Conservation (phyloP, 805 yeast species). For the Yamadazyma phyllophila region DNA sequence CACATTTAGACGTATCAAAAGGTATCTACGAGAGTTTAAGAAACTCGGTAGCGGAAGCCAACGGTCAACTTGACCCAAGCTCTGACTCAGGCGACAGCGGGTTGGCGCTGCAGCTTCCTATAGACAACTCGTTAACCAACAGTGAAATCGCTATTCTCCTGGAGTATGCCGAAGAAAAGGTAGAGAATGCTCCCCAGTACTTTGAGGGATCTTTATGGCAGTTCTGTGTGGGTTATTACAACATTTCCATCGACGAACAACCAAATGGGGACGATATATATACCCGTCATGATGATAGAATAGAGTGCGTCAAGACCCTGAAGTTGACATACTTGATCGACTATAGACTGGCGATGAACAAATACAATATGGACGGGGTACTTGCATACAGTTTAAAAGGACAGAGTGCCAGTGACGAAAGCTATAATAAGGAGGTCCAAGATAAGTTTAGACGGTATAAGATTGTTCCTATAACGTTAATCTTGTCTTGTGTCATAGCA, state of each 20-base stretch:
- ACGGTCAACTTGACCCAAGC: slow-evolving; percentile 18
- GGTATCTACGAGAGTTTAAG: slow-evolving; percentile 51
- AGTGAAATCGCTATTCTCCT: slow-evolving; percentile 47
- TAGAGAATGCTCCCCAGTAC: slow-evolving; percentile 48
- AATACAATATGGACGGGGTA: slow-evolving; percentile 42
- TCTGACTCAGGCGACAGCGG: slow-evolving; percentile 1
- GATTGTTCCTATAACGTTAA: slow-evolving; percentile 26
- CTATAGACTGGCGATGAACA: slow-evolving; percentile 40
- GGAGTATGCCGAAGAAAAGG: slow-evolving; percentile 45
- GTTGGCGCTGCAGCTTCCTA: slow-evolving; percentile 17
- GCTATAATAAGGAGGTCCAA: slow-evolving; percentile 14
- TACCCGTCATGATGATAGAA: slow-evolving; percentile 18
- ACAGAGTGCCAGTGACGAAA: not conserved
- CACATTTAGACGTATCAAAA: slow-evolving; percentile 50
- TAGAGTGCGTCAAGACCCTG: slow-evolving; percentile 19
- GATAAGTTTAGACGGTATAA: slow-evolving; percentile 16
- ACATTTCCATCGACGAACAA: slow-evolving; percentile 15
- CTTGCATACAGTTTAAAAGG: slow-evolving; percentile 37
- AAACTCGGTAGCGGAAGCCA: slow-evolving; percentile 24
- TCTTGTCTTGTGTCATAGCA: slow-evolving; percentile 28
- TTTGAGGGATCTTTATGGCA: slow-evolving; percentile 39
- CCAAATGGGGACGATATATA: slow-evolving; percentile 15
- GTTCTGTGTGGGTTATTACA: slow-evolving; percentile 47
- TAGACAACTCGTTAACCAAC: slow-evolving; percentile 41
- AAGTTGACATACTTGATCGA: slow-evolving; percentile 35